Evolutionary conservation across 2,329 filamentous ascomycete genomes (phyloP).

Genomic region (Calonectria naviculata): DNA sequence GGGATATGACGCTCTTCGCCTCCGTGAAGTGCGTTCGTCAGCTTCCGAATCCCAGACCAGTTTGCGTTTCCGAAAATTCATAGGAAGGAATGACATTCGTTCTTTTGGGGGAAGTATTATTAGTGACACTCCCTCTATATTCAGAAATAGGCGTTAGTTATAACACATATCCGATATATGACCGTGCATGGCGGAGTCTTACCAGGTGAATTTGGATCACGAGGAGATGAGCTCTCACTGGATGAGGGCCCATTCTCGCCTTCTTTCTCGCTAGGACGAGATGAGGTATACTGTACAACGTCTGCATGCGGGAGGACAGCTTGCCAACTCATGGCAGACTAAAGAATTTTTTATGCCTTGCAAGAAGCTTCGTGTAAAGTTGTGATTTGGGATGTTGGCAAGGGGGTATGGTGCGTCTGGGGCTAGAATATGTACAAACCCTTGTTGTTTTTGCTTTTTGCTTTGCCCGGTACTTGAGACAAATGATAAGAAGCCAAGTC

Average conservation of each 20-base stretch:
- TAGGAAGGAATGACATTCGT: not conserved
- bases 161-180: not conserved
- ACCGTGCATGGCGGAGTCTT: not conserved
- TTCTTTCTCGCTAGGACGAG: not conserved
- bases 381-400: not conserved
- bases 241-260: not conserved
- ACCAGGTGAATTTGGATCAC: not conserved
- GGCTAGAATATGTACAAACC: constrained; percentile 1
- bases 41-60: not conserved
- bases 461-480: not conserved
- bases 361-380: not conserved
- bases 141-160: not conserved
- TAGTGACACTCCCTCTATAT: not conserved
- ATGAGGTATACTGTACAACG: not conserved
- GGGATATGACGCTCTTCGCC: too few relatives aligned
- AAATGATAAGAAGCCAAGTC: not conserved
- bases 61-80: not conserved
- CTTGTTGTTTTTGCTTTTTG: not conserved
- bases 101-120: not conserved
- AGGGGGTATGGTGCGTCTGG: not conserved
- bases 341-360: not conserved
- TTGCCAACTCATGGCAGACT: not conserved
- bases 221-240: not conserved
- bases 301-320: not conserved
- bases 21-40: not conserved